These are phyloP conservation scores for Salvia splendens DNA, from an alignment of 257 asterid species.

Conservation along the genomic window DNA sequence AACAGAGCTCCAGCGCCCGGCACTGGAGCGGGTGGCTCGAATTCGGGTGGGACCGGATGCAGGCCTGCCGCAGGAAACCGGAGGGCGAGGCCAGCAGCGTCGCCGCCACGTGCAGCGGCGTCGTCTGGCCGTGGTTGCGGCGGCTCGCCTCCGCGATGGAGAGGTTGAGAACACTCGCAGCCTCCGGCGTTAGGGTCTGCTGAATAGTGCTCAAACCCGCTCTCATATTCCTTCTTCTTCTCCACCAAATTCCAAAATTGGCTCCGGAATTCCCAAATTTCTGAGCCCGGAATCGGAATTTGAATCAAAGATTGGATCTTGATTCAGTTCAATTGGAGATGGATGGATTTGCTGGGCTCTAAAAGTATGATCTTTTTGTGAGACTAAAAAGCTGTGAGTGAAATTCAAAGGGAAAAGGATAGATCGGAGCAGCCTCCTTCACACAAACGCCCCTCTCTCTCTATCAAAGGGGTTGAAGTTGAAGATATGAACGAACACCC, in stretches of 20 bases:
- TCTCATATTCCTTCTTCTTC: slow-evolving; percentile 56
- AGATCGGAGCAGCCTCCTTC: slow-evolving; percentile 51
- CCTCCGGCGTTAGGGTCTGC: slow-evolving; percentile 89
- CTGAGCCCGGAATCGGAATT: not conserved
- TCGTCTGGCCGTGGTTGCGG: slow-evolving; percentile 89
- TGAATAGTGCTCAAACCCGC: slow-evolving; percentile 82
- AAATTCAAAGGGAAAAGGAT: slow-evolving; percentile 64
- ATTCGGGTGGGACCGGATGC: slow-evolving; percentile 91
- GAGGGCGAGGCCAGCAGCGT: slow-evolving; percentile 79
- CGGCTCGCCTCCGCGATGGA: slow-evolving; percentile 84
- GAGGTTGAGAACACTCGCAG: slow-evolving; percentile 71
- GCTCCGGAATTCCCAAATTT: not conserved
- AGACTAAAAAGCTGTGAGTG: slow-evolving; percentile 34
- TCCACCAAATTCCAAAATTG: slow-evolving; percentile 1
- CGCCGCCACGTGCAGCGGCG: slow-evolving; percentile 97
- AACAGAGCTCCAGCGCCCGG: slow-evolving; percentile 88
- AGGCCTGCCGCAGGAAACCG: slow-evolving; percentile 75
- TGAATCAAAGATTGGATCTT: slow-evolving; percentile 28
- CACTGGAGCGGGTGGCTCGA: slow-evolving; percentile 95
- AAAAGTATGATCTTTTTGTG: slow-evolving; percentile 23
- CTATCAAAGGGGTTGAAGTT: slow-evolving; percentile 36
- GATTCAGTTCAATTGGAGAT: slow-evolving; percentile 26
- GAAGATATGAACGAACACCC: slow-evolving; percentile 34
- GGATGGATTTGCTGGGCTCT: slow-evolving; percentile 18
- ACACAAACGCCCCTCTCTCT: slow-evolving; percentile 40